Evolutionary conservation across 176 grass and related monocot genomes (phyloP), one percentile per base, ranked within the genome.

Genomic region (Bonia amplexicaulis): DNA sequence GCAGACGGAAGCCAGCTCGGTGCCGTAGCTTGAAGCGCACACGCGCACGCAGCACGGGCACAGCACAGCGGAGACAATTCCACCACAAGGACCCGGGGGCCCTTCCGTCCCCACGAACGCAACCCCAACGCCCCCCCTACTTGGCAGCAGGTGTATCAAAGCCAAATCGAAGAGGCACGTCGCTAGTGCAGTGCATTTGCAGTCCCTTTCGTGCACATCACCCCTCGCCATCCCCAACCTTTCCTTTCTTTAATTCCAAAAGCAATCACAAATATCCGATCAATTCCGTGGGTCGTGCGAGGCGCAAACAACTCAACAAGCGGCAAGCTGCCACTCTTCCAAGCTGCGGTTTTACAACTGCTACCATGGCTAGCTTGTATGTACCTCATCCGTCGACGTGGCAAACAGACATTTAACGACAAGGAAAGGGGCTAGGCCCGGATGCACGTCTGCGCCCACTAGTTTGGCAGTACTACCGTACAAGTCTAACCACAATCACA

Each of bases 21-120:
- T 51, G 60, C 65, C 73, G 79, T 79, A 83, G 84, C 89, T 90
- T 83, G 66, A 90, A 83, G 67, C 89, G 4, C 35, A 35, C 33
- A 35, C 33, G 33, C 2, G 33, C 33, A 51, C 89, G 2, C 29
- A 31, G 29, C 29, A 70, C 62, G 80, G 22, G 29, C 29, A 70
- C 62, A 84, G 22, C 74, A 83, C 31, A 78, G 46, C 9, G 22
- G 27, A 75, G 73, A 78, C 79, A 82, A 86, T 82, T 57, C 66
- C 65, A 58, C 64, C 57, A 85, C 59, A 53, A 53, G 14, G 51
- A 31, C 15, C 37, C 64, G 83, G 81, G 35, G 27, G 5, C 42
- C 33, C 57, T 61, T 83, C 31, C 89, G 80, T 75, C 80, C 70
- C 74, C 85, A 47, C 51, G 40, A 52, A 84, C 75, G 80, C 69